These are phyloP conservation scores for Yamadazyma atmosphaerica DNA, from an alignment of 1,139 yeast genomes.

Conservation along the genomic window DNA sequence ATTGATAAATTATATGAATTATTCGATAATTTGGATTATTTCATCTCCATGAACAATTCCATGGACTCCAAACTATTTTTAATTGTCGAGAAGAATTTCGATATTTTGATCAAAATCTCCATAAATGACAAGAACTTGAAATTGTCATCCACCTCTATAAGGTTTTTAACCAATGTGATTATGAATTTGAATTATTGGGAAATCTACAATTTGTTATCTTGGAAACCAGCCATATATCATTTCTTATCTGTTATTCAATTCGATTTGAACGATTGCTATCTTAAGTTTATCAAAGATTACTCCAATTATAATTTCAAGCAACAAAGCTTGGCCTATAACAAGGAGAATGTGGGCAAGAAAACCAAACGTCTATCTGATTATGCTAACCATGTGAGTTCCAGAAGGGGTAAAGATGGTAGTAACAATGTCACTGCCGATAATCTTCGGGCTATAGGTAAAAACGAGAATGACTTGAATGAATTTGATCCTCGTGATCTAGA, in stretches of 20 bases:
- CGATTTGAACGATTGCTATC: conserved; percentile 42
- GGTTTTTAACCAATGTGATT: conserved; percentile 40
- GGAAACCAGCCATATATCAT: conserved; percentile 49
- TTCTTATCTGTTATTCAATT: conserved; percentile 40
- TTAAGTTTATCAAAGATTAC: conserved; percentile 37
- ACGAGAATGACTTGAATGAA: not conserved
- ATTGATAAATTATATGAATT: conserved; percentile 27
- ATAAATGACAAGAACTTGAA: conserved; percentile 32
- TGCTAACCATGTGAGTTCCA: conserved; percentile 16
- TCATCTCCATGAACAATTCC: conserved; percentile 22
- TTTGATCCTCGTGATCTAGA: conserved; percentile 1
- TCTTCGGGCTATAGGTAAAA: not conserved
- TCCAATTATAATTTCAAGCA: conserved; percentile 24
- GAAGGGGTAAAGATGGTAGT: conserved; percentile 5
- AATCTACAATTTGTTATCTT: conserved; percentile 39
- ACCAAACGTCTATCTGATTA: conserved; percentile 14
- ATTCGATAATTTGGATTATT: conserved; percentile 27
- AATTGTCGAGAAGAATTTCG: conserved; percentile 42
- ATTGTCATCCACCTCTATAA: conserved; percentile 35
- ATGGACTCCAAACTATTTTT: conserved; percentile 33
- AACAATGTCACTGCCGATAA: conserved; percentile 1
- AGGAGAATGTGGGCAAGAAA: conserved; percentile 14
- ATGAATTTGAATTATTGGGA: conserved; percentile 50
- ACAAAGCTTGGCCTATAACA: conserved; percentile 10
- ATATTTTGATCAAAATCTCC: conserved; percentile 36